Conservation (phyloP, 805 yeast genomes). For the Komagataella pastoris region DNA sequence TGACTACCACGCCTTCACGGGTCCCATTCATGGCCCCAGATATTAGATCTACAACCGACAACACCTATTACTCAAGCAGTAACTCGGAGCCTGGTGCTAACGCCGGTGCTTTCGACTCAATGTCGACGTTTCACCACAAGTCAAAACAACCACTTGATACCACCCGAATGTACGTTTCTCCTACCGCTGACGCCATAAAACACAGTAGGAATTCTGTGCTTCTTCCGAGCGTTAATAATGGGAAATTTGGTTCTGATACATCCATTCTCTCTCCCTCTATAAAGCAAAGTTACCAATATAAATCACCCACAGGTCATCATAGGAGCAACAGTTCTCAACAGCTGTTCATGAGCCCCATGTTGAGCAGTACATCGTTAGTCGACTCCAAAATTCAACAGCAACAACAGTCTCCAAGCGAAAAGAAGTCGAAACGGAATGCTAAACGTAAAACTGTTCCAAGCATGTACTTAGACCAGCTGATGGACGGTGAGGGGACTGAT, state of each 20-base stretch:
- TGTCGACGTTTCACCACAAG: neutral
- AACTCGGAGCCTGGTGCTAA: neutral
- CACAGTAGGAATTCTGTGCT: neutral
- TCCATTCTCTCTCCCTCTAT: neutral
- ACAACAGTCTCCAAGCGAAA: neutral
- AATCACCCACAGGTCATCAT: neutral
- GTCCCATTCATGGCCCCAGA: neutral
- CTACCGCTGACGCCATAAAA: conserved; percentile 59
- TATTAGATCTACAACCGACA: neutral
- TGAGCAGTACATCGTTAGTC: neutral
- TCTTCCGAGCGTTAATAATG: neutral
- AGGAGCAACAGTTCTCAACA: neutral
- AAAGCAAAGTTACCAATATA: neutral
- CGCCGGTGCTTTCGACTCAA: neutral
- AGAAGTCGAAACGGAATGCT: neutral
- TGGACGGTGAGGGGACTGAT: conserved; percentile 17
- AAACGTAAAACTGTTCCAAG: conserved; percentile 24
- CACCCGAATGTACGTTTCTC: conserved; percentile 56
- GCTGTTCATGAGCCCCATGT: neutral
- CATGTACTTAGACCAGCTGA: conserved; percentile 35
- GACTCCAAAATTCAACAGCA: neutral
- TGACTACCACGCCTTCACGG: conserved; percentile 12
- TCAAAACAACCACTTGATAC: conserved; percentile 14
- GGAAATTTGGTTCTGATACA: neutral
- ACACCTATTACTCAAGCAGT: neutral